Conservation (phyloP, 495 filamentous ascomycete species). For the Talaromyces adpressus region DNA sequence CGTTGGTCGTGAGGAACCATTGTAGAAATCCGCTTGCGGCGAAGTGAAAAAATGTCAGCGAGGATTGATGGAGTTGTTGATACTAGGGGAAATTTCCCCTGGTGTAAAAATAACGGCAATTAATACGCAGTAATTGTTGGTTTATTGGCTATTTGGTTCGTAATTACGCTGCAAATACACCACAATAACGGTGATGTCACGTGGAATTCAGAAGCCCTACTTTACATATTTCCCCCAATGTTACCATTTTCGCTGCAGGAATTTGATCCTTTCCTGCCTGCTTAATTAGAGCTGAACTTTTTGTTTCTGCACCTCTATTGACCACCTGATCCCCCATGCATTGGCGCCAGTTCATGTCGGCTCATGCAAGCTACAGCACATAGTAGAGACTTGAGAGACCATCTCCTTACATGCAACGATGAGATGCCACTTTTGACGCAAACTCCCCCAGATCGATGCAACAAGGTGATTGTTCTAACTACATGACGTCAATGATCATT, state of each 20-base stretch:
- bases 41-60: background rate
- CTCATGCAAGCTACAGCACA: background rate
- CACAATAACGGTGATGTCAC: background rate
- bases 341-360: background rate
- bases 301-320: background rate
- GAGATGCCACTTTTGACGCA: background rate
- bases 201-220: constrained; percentile 2
- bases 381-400: background rate
- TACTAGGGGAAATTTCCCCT: background rate
- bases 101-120: background rate
- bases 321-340: background rate
- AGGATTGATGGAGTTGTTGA: background rate
- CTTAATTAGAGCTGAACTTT: background rate
- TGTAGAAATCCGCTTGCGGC: background rate
- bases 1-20: background rate
- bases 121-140: background rate
- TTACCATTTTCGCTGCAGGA: background rate
- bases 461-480: background rate
- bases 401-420: background rate
- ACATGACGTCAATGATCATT: background rate
- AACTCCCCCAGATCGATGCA: background rate
- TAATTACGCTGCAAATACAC: constrained; percentile 2
- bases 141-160: background rate
- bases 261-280: background rate
- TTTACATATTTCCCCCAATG: background rate